Evolutionary conservation across 2,329 filamentous ascomycete species (phyloP).

Genomic region (Nigrograna mackinnonii): DNA sequence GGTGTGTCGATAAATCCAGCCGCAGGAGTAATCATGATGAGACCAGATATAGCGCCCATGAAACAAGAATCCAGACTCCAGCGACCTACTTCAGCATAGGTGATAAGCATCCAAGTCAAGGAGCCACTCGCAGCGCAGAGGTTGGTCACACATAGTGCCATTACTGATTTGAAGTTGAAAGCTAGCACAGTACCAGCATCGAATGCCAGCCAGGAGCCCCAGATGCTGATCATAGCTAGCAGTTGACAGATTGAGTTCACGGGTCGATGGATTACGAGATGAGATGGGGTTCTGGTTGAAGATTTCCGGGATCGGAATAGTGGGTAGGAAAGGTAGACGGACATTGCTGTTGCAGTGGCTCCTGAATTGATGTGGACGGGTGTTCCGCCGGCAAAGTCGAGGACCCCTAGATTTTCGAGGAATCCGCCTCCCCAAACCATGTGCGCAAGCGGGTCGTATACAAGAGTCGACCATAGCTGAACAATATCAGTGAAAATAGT

Average conservation of each 20-base stretch:
- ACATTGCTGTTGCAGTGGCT: constrained; percentile 49
- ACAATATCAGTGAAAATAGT: neutral
- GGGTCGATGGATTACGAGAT: constrained; percentile 51
- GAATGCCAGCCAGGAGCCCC: constrained; percentile 57
- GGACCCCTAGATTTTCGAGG: constrained; percentile 47
- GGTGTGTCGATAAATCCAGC: constrained; percentile 55
- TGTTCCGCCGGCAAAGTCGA: constrained; percentile 53
- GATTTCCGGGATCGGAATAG: constrained; percentile 52
- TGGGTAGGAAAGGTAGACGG: constrained; percentile 55
- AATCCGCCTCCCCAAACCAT: constrained; percentile 55
- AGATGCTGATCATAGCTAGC: constrained; percentile 54
- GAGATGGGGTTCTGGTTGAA: constrained; percentile 48
- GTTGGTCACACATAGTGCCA: constrained; percentile 55
- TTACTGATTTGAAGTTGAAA: constrained; percentile 55
- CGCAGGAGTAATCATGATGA: constrained; percentile 57
- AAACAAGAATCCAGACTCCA: constrained; percentile 57
- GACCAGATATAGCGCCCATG: constrained; percentile 56
- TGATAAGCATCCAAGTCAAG: constrained; percentile 52
- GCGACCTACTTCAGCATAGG: constrained; percentile 45
- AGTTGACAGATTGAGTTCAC: constrained; percentile 55
- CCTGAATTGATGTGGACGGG: constrained; percentile 39
- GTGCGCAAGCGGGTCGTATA: constrained; percentile 53
- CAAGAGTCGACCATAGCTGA: constrained; percentile 53
- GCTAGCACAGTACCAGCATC: constrained; percentile 54
- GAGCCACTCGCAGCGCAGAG: constrained; percentile 53